A percentile compares a stretch with the other conserved stretches of the same genome.
Conservation (phyloP, 768 basidiomycete species). For the Lentinula guzmanii region DNA sequence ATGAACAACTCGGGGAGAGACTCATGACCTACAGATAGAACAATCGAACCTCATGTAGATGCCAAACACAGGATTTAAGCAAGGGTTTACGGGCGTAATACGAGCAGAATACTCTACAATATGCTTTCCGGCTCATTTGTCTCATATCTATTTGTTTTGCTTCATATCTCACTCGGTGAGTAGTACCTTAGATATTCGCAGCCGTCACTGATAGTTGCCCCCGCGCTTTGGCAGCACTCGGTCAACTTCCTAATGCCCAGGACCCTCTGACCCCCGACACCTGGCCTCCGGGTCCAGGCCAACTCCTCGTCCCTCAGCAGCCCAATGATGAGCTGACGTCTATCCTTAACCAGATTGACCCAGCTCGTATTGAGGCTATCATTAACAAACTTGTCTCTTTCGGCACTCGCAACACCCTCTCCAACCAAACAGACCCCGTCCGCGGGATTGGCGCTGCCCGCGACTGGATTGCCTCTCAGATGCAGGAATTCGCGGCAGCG, state of each 20-base stretch:
- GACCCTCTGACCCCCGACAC: slow-evolving; percentile 13
- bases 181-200: too few species aligned
- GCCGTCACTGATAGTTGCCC: background rate
- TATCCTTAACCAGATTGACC: slow-evolving; percentile 42
- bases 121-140: background rate
- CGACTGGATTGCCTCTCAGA: slow-evolving; percentile 47
- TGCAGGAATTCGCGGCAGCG: slow-evolving; percentile 30
- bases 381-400: slow-evolving; percentile 50
- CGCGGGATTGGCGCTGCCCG: slow-evolving; percentile 51
- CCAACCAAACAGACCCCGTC: slow-evolving; percentile 44
- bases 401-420: slow-evolving; percentile 48
- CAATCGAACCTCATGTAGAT: background rate
- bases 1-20: background rate
- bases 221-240: background rate
- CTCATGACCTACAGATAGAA: background rate
- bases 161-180: background rate
- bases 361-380: slow-evolving; percentile 36
- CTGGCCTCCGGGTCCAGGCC: slow-evolving; percentile 47
- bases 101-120: too few species aligned
- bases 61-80: background rate
- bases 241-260: background rate
- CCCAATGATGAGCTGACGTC: slow-evolving; percentile 36
- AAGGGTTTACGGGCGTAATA: background rate
- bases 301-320: slow-evolving; percentile 31
- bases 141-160: background rate